These are phyloP conservation scores for Aspergillus sp. DNA, from an alignment of 2,329 filamentous ascomycete genomes.

Conservation along the genomic window DNA sequence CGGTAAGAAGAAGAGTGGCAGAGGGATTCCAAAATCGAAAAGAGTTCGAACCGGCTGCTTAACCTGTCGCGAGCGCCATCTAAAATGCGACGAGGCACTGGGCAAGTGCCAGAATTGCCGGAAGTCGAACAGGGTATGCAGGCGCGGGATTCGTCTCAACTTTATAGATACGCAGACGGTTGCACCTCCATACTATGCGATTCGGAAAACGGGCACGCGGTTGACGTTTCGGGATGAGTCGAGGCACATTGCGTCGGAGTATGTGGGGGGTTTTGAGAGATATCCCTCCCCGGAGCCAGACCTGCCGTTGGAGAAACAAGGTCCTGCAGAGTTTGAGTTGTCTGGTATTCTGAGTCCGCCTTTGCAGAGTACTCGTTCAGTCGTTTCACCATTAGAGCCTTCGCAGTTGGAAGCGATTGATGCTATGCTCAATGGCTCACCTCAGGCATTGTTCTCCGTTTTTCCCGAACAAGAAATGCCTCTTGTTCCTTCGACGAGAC, in stretches of 20 bases:
- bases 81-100: slow-evolving; percentile 79
- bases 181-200: slow-evolving; percentile 54
- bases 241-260: slow-evolving; percentile 81
- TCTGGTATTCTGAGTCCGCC: slow-evolving; percentile 33
- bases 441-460: slow-evolving; percentile 18
- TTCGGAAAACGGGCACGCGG: slow-evolving; percentile 58
- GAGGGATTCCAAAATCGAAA: slow-evolving; percentile 56
- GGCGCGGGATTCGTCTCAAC: slow-evolving; percentile 78
- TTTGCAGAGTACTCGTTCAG: slow-evolving; percentile 41
- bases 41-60: slow-evolving; percentile 84
- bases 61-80: slow-evolving; percentile 80
- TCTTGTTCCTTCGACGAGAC: slow-evolving; percentile 29
- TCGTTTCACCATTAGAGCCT: slow-evolving; percentile 42
- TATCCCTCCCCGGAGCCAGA: slow-evolving; percentile 56
- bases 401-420: slow-evolving; percentile 28
- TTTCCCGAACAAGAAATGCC: slow-evolving; percentile 28
- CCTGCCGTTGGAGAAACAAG: slow-evolving; percentile 15
- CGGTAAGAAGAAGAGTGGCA: slow-evolving; percentile 15
- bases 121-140: slow-evolving; percentile 80
- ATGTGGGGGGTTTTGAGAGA: slow-evolving; percentile 66
- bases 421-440: slow-evolving; percentile 20
- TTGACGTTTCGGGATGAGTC: slow-evolving; percentile 86
- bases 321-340: slow-evolving; percentile 20
- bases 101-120: slow-evolving; percentile 69
- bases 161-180: slow-evolving; percentile 80